These are phyloP conservation scores for Groenewaldozyma salmanticensis DNA, from an alignment of 805 yeast genomes.

Conservation along the genomic window DNA sequence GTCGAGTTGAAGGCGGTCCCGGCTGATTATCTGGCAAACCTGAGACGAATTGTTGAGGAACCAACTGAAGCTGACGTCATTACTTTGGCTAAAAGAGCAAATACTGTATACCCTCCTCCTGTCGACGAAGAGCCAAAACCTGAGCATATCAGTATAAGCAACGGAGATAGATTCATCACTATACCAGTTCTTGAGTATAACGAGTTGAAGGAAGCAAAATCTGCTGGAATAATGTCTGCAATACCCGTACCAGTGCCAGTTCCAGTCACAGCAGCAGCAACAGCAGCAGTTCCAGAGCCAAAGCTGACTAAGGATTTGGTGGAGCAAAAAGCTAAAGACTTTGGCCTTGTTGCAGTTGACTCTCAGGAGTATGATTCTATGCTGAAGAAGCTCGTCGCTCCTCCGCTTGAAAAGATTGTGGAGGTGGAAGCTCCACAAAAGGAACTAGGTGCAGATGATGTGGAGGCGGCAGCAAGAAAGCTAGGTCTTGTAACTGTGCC, in stretches of 20 bases:
- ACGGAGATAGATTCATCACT: slow-evolving; percentile 14
- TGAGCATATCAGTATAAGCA: too few species aligned
- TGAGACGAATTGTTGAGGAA: slow-evolving; percentile 23
- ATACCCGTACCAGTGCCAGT: background rate
- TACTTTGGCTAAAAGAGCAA: slow-evolving; percentile 17
- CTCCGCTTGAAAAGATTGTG: slow-evolving; percentile 12
- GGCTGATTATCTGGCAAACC: slow-evolving; percentile 21
- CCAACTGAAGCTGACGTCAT: slow-evolving; percentile 24
- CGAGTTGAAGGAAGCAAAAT: slow-evolving; percentile 4
- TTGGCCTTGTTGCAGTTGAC: slow-evolving; percentile 23
- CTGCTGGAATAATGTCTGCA: too few species aligned
- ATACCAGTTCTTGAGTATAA: slow-evolving; percentile 9
- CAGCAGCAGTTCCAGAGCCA: background rate
- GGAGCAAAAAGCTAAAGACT: slow-evolving; percentile 14
- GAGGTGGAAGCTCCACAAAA: slow-evolving; percentile 4
- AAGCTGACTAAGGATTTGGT: slow-evolving; percentile 8
- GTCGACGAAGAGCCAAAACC: slow-evolving; percentile 1
- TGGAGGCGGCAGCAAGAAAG: slow-evolving; percentile 9
- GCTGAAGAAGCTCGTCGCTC: slow-evolving; percentile 5
- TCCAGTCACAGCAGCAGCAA: background rate
- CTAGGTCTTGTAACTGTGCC: slow-evolving; percentile 17
- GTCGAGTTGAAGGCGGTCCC: slow-evolving; percentile 24
- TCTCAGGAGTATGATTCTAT: slow-evolving; percentile 14
- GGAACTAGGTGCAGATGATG: slow-evolving; percentile 4
- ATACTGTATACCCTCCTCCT: slow-evolving; percentile 8